Percentiles rank a stretch among this genome's conserved stretches.
These are phyloP conservation scores for Zea luxurians DNA, from an alignment of 176 grass and related monocot genomes.

Conservation along the genomic window DNA sequence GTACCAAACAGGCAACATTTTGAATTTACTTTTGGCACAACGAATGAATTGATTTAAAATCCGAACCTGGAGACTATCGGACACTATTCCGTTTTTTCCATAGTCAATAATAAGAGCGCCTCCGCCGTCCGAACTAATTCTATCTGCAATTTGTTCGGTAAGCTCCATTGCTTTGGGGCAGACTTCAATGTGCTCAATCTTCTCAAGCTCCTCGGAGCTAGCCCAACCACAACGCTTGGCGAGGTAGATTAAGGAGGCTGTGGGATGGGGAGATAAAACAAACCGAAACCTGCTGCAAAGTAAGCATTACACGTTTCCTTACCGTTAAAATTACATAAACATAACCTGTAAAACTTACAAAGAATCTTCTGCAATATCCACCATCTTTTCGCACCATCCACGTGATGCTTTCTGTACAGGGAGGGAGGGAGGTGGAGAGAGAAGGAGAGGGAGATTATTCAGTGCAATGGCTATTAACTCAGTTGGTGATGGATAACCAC, in stretches of 20 bases:
- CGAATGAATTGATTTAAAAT: neutral
- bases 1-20: conserved; percentile 7
- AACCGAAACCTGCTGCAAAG: conserved; percentile 67
- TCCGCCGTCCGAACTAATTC: conserved; percentile 73
- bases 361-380: conserved; percentile 81
- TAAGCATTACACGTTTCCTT: conserved; percentile 41
- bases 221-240: conserved; percentile 67
- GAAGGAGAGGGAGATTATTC: neutral
- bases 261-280: conserved; percentile 82
- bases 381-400: conserved; percentile 94
- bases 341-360: conserved; percentile 51
- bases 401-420: conserved; percentile 62
- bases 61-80: conserved; percentile 82
- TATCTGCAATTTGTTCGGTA: conserved; percentile 66
- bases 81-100: conserved; percentile 80
- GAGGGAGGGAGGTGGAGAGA: neutral
- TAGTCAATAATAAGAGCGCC: conserved; percentile 96
- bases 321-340: neutral
- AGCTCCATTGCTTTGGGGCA: conserved; percentile 90
- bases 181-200: conserved; percentile 82
- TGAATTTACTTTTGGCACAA: neutral
- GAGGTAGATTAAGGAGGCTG: conserved; percentile 77
- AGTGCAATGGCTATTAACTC: conserved; percentile 26
- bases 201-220: conserved; percentile 62
- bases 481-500: neutral